A percentile compares a stretch with the other conserved stretches of the same genome.
These are phyloP conservation scores for Vicia faba DNA, from an alignment of 306 rosid species.

Conservation along the genomic window DNA sequence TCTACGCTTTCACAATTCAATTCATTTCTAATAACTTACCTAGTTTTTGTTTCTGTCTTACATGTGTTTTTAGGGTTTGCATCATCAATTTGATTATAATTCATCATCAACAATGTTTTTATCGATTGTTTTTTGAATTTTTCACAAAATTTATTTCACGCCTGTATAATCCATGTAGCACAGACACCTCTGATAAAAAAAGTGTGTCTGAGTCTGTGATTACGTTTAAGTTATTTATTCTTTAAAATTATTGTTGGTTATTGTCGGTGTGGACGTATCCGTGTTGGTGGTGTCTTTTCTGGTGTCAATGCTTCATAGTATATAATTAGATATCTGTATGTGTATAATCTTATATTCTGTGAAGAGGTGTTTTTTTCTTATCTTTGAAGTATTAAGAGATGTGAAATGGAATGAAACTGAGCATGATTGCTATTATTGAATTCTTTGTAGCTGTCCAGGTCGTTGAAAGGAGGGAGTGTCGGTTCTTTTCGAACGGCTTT, in stretches of 20 bases:
- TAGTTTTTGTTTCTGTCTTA: not conserved
- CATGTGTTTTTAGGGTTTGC: conserved; percentile 17
- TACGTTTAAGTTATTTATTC: no score
- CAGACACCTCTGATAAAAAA: no score
- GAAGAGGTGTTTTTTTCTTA: no score
- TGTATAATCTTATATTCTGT: not conserved
- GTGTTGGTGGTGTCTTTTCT: no score
- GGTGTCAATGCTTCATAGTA: no score
- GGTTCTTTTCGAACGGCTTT: conserved; percentile 63
- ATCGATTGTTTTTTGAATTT: no score
- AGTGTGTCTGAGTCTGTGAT: no score
- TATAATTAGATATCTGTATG: not conserved
- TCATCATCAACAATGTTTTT: no score
- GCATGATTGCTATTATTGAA: conserved; percentile 36
- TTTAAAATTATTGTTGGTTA: no score
- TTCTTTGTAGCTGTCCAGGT: conserved; percentile 63
- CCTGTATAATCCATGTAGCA: no score
- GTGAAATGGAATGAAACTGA: conserved; percentile 41
- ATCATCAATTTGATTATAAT: not conserved
- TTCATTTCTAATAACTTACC: conserved; percentile 2
- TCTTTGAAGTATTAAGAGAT: not conserved
- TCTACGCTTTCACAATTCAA: not conserved
- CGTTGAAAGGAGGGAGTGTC: conserved; percentile 58
- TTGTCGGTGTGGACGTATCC: no score
- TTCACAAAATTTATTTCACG: no score